These are phyloP conservation scores for Pyrus hybrid DNA, from an alignment of 331 rosid species.

Conservation along the genomic window DNA sequence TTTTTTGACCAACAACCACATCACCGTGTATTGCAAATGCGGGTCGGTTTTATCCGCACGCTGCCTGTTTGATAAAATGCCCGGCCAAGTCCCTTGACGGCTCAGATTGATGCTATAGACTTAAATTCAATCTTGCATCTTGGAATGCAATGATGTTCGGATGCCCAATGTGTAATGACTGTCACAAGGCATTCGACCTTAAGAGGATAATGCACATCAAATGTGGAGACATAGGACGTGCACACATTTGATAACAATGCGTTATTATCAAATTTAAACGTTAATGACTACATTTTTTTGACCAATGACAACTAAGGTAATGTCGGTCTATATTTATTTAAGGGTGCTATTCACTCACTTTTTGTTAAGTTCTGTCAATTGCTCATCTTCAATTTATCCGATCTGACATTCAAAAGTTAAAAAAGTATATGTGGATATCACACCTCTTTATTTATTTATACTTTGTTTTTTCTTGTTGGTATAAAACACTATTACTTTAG, in stretches of 20 bases:
- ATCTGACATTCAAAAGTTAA: too few relatives aligned
- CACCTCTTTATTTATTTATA: too few relatives aligned
- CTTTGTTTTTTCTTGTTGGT: too few relatives aligned
- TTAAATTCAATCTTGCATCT: conserved; percentile 54
- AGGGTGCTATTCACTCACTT: fast-evolving
- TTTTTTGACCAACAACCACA: conserved; percentile 65
- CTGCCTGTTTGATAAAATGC: conserved; percentile 46
- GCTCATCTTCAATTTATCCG: too few relatives aligned
- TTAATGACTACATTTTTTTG: too few relatives aligned
- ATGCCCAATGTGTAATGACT: conserved; percentile 28
- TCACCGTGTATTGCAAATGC: conserved; percentile 57
- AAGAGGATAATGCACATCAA: conserved; percentile 46
- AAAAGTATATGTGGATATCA: too few relatives aligned
- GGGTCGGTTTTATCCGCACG: conserved; percentile 51
- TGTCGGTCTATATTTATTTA: too few relatives aligned
- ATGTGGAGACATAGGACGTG: conserved; percentile 65
- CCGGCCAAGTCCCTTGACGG: conserved; percentile 51
- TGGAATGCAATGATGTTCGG: conserved; percentile 87
- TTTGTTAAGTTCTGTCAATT: too few relatives aligned
- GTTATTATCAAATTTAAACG: too few relatives aligned
- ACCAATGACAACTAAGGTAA: too few relatives aligned
- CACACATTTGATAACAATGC: not conserved
- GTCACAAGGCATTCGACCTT: conserved; percentile 42
- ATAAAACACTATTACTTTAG: too few relatives aligned
- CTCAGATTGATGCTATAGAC: conserved; percentile 54